Evolutionary conservation across 106 monocot genomes (phyloP).

Genomic region (Acorus gramineus): DNA sequence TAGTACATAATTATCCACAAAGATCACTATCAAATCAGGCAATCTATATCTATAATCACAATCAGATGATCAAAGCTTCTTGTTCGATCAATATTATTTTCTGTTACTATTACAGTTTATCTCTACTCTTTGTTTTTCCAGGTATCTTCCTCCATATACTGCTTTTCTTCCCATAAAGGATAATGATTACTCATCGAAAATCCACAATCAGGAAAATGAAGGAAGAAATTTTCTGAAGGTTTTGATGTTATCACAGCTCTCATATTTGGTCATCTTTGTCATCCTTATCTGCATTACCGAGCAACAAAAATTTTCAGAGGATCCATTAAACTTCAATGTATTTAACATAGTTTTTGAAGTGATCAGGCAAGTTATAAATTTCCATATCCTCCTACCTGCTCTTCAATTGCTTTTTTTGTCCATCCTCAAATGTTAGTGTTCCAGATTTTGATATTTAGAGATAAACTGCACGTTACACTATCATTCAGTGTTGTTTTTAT

Average conservation of each 20-base stretch:
- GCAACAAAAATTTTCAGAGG: conserved; percentile 4
- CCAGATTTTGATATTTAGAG: no score
- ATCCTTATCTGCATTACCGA: conserved; percentile 7
- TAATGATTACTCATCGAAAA: neutral
- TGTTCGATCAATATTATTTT: no score
- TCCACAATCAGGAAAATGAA: no score
- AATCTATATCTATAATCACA: no score
- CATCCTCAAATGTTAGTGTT: neutral
- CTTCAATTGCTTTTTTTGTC: neutral
- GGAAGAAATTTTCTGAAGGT: neutral
- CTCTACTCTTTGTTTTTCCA: conserved; percentile 1
- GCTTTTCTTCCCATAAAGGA: neutral
- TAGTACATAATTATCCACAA: no score
- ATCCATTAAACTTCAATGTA: conserved; percentile 14
- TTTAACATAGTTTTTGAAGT: conserved; percentile 10
- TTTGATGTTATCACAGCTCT: conserved; percentile 1
- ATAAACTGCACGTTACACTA: no score
- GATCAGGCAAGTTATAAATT: conserved; percentile 2
- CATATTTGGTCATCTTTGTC: conserved; percentile 7
- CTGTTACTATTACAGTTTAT: no score
- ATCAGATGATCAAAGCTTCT: no score
- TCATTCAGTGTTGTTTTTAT: no score
- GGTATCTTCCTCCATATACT: conserved; percentile 35
- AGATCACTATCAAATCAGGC: no score
- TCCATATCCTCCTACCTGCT: no score